These are phyloP conservation scores for Pythium rhizo-oryzae DNA, from an alignment of 352 stramenopile genomes.

Conservation along the genomic window DNA sequence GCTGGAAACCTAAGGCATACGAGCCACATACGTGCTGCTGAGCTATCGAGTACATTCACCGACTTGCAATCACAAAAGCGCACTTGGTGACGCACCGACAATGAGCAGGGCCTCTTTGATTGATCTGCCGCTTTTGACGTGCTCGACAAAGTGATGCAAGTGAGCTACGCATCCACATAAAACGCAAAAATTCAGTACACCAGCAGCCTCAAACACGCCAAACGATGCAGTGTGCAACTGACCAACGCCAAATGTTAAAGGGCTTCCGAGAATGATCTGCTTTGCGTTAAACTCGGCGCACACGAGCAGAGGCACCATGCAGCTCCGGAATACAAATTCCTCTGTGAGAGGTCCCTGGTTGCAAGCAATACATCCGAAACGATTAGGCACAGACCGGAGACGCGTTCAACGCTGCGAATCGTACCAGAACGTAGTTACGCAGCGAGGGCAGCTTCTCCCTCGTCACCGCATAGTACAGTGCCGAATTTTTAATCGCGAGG, in stretches of 20 bases:
- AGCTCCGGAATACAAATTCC: slow-evolving; percentile 96
- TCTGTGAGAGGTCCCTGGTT: slow-evolving; percentile 91
- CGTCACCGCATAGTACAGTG: slow-evolving; percentile 76
- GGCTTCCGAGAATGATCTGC: slow-evolving; percentile 86
- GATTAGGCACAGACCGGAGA: not conserved
- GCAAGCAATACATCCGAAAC: not conserved
- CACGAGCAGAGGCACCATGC: slow-evolving; percentile 91
- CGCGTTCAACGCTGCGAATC: not conserved
- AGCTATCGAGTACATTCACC: not conserved
- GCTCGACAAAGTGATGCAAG: slow-evolving; percentile 87
- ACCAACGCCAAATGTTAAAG: slow-evolving; percentile 95
- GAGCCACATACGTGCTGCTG: not conserved
- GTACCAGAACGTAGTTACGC: slow-evolving; percentile 82
- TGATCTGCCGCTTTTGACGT: slow-evolving; percentile 69
- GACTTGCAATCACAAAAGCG: not conserved
- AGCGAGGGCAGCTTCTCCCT: slow-evolving; percentile 76
- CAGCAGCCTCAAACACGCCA: not conserved
- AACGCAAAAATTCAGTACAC: not conserved
- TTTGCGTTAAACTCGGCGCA: slow-evolving; percentile 75
- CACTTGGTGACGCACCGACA: slow-evolving; percentile 50
- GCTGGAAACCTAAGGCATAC: slow-evolving; percentile 81
- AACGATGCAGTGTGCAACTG: slow-evolving; percentile 24
- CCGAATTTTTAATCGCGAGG: slow-evolving; percentile 84
- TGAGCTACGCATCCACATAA: slow-evolving; percentile 43
- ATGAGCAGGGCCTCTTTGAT: slow-evolving; percentile 74